Evolutionary conservation across 768 basidiomycete species (phyloP), one percentile per base, ranked within the genome.

Genomic region (Amanita polypyramis): DNA sequence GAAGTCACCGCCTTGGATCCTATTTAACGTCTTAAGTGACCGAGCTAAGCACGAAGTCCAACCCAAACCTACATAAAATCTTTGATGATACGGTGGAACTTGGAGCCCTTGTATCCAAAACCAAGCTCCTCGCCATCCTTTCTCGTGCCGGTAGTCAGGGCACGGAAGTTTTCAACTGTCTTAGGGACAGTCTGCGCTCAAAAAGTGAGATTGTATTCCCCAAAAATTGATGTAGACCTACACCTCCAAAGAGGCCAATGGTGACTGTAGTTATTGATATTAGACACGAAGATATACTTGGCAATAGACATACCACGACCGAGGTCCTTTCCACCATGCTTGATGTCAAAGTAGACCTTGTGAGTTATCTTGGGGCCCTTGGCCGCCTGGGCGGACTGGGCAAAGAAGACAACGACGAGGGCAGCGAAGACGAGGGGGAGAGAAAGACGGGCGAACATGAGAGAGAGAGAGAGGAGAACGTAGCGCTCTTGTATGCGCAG

Each of bases 1-100:
- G 68, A 97, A 99, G 70, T 97, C 95, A 68, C 95, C 95, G 59
- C 94, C 94, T 70, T 97, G 94, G 57, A 95, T 92, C 89, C 88
- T 89, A n/a, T 52, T 51, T 25, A 12, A 19, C n/a, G 32, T 4
- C 35, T n/a, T n/a, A 42, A 48, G 52, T 11, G 51, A 33, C 17
- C 14, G 12, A 29, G 27, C n/a, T 20, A 44, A 35, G 9, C 12
- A 39, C 4, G 20, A 5, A 43, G 20, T 15, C 33, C 37, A 30
- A 34, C 35, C 30, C 39, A 11, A 27, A 58, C 77, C 57, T 47
- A 82, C 92, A 95, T 95, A 68, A 95, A 95, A 58, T 86, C 72
- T 67, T 90, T 88, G 64, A 96, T 95, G 52, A 97, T 79, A 61
- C 94, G 85, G 69, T 99, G 95, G 80, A 99, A 99, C 56, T 82